Conservation (phyloP, 148 eudicot species). For the Persicaria tinctoria region DNA sequence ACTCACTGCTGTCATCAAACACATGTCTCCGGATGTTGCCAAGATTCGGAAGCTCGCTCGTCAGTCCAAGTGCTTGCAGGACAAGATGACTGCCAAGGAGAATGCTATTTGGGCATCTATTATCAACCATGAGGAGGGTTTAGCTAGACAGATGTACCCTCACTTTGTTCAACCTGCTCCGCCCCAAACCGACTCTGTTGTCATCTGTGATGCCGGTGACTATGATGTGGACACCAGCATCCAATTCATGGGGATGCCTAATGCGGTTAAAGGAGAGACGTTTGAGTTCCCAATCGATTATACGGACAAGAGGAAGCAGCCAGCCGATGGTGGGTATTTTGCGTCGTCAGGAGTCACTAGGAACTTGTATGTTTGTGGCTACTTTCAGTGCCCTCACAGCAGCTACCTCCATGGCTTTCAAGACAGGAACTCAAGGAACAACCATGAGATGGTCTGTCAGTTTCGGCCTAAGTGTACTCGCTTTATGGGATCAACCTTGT, state of each 20-base stretch:
- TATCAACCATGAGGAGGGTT: slow-evolving; percentile 45
- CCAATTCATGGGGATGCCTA: neutral
- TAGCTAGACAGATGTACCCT: slow-evolving; percentile 55
- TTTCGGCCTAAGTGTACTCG: slow-evolving; percentile 22
- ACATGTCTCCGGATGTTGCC: slow-evolving; percentile 55
- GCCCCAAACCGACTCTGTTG: slow-evolving; percentile 29
- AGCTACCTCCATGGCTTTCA: slow-evolving; percentile 33
- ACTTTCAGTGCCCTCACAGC: slow-evolving; percentile 42
- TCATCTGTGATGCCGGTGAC: slow-evolving; percentile 43
- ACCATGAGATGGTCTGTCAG: slow-evolving; percentile 43
- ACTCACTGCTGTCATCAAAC: slow-evolving; percentile 61
- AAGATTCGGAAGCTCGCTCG: slow-evolving; percentile 60
- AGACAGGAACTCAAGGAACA: slow-evolving; percentile 43
- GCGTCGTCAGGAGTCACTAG: slow-evolving; percentile 20
- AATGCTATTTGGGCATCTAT: slow-evolving; percentile 65
- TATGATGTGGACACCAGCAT: slow-evolving; percentile 42
- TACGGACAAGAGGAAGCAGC: slow-evolving; percentile 39
- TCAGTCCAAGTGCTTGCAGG: slow-evolving; percentile 68
- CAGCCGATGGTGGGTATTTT: slow-evolving; percentile 17
- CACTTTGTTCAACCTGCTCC: slow-evolving; percentile 13
- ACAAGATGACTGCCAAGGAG: slow-evolving; percentile 74
- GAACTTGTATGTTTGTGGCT: slow-evolving; percentile 37
- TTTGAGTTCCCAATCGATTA: slow-evolving; percentile 23
- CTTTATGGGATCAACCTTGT: slow-evolving; percentile 16
- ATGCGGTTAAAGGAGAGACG: slow-evolving; percentile 38